A percentile compares a stretch with the other conserved stretches of the same genome.
phyloP scores from a whole-genome alignment of 2,329 filamentous ascomycete species.

The Cordyceps fumosorosea region DNA sequence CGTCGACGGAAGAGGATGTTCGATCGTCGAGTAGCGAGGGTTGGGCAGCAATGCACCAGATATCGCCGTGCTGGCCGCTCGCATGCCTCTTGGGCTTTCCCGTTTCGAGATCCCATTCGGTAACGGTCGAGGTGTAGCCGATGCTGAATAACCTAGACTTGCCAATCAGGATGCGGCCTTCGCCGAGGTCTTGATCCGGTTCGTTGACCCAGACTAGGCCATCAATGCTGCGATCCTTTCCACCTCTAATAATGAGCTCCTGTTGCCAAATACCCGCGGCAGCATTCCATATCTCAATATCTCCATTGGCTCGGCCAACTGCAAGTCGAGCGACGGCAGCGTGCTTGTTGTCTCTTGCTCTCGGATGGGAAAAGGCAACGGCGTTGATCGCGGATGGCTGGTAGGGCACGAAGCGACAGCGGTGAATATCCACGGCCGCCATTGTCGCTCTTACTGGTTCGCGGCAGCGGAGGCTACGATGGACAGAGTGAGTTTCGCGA shows the following conservation, averaged over 20 bases:
- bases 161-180: constrained; percentile 58
- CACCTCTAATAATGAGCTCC: constrained; percentile 77
- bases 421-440: constrained; percentile 80
- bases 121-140: constrained; percentile 84
- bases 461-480: neutral
- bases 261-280: constrained; percentile 78
- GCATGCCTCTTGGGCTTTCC: constrained; percentile 74
- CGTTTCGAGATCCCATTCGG: constrained; percentile 86
- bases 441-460: constrained; percentile 12
- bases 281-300: constrained; percentile 98
- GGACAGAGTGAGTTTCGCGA: neutral
- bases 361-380: constrained; percentile 82
- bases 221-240: constrained; percentile 80
- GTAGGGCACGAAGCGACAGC: constrained; percentile 91
- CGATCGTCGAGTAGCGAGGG: constrained; percentile 43
- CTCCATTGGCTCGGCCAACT: constrained; percentile 85
- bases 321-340: constrained; percentile 65
- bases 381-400: constrained; percentile 89
- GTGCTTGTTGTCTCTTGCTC: constrained; percentile 38
- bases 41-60: constrained; percentile 92
- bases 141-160: constrained; percentile 89
- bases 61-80: constrained; percentile 88
- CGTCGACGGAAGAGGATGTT: constrained; percentile 19
- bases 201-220: constrained; percentile 89
- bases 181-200: constrained; percentile 60